Evolutionary conservation across 2,329 filamentous ascomycete genomes (phyloP).

Genomic region (Furcasterigmium sp.): DNA sequence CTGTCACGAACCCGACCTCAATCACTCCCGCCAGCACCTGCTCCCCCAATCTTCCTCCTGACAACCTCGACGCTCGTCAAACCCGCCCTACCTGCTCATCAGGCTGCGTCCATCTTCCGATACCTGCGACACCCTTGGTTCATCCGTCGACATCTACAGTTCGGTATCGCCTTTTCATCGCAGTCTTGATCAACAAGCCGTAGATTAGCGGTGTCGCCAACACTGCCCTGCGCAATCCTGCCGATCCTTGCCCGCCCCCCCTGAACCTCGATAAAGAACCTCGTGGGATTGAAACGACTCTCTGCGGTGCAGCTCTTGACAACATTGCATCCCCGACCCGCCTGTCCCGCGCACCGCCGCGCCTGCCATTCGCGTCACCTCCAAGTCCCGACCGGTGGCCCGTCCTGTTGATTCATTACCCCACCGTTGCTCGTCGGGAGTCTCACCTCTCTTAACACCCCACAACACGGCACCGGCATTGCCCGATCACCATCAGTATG

Average conservation of each 20-base stretch:
- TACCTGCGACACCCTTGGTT: no score
- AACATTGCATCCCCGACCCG: neutral
- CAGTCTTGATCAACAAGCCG: no score
- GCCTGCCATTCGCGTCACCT: no score
- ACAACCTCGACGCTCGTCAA: no score
- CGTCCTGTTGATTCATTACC: conserved; percentile 1
- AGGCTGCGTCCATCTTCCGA: no score
- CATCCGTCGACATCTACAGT: no score
- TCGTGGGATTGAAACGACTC: no score
- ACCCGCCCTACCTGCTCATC: no score
- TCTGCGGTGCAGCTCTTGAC: no score
- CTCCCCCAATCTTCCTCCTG: neutral
- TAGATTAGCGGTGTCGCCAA: no score
- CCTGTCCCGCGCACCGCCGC: neutral
- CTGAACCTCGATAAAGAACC: no score
- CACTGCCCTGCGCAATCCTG: neutral
- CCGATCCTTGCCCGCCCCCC: neutral
- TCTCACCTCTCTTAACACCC: conserved; percentile 5
- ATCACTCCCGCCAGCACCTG: neutral
- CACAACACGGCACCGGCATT: conserved; percentile 7
- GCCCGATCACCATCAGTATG: conserved; percentile 57
- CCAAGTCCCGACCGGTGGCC: neutral
- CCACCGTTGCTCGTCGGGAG: conserved; percentile 1
- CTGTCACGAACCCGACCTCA: neutral
- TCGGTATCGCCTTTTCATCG: no score